Percentiles rank a stretch among this genome's conserved stretches.
phyloP scores from a whole-genome alignment of 2,329 filamentous ascomycete genomes.

The Talaromyces verruculosus region DNA sequence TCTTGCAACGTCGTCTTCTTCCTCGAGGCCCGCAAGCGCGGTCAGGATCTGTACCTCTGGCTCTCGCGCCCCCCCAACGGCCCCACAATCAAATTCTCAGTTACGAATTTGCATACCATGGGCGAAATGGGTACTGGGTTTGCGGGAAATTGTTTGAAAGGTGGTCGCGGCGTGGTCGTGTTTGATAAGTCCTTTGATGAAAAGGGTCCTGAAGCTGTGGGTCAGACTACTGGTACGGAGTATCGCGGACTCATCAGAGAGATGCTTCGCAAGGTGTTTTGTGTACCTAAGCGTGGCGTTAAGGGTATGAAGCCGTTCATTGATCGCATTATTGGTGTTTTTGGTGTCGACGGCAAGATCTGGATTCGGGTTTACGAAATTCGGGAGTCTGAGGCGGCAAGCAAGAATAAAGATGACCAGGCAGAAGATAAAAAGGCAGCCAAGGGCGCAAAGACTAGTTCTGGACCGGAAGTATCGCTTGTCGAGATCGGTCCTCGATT shows the following conservation, averaged over 20 bases:
- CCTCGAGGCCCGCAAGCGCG: slow-evolving; percentile 86
- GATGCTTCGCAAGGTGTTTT: slow-evolving; percentile 84
- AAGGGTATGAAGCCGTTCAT: slow-evolving; percentile 93
- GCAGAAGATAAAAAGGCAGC: slow-evolving; percentile 39
- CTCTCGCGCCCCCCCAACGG: slow-evolving; percentile 87
- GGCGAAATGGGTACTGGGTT: slow-evolving; percentile 71
- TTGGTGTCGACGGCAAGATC: slow-evolving; percentile 85
- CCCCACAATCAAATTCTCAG: slow-evolving; percentile 61
- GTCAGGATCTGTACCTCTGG: slow-evolving; percentile 69
- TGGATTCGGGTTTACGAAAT: slow-evolving; percentile 97
- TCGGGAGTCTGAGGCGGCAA: slow-evolving; percentile 69
- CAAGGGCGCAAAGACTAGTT: slow-evolving; percentile 44
- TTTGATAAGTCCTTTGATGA: slow-evolving; percentile 87
- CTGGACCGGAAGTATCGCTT: slow-evolving; percentile 73
- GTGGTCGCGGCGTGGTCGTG: slow-evolving; percentile 83
- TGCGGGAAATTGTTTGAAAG: slow-evolving; percentile 94
- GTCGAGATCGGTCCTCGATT: slow-evolving; percentile 94
- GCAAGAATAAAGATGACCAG: slow-evolving; percentile 46
- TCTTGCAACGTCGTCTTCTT: slow-evolving; percentile 95
- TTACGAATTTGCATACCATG: slow-evolving; percentile 79
- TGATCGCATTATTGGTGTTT: slow-evolving; percentile 93
- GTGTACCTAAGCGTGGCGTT: slow-evolving; percentile 77
- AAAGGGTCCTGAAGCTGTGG: slow-evolving; percentile 68
- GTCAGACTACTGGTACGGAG: slow-evolving; percentile 52
- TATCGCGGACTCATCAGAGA: slow-evolving; percentile 66